Conservation (phyloP, 305 asterid genomes). For the Fraxinus baroniana region DNA sequence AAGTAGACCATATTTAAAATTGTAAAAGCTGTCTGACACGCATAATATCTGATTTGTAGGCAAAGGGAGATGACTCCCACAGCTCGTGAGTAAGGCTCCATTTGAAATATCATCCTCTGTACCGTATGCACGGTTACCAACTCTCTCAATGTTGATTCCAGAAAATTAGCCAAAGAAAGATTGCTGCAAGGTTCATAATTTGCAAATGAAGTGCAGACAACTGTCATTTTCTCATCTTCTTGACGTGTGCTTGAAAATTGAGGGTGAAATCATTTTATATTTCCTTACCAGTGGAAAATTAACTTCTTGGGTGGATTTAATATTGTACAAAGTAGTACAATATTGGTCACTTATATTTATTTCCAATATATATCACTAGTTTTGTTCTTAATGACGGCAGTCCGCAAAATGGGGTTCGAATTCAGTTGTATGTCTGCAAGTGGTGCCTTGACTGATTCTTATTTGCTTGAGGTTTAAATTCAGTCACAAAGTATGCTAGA, state of each 20-base stretch:
- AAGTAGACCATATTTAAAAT: background rate
- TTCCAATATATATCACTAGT: background rate
- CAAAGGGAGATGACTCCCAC: background rate
- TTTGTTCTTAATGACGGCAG: background rate
- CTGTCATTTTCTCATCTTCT: background rate
- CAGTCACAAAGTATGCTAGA: background rate
- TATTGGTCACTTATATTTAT: background rate
- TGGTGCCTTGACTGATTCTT: background rate
- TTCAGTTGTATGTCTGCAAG: background rate
- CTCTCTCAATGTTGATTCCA: background rate
- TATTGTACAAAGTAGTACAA: background rate
- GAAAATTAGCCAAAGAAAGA: background rate
- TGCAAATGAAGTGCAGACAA: background rate
- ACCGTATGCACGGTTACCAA: background rate
- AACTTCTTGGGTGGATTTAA: background rate
- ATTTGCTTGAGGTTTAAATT: background rate
- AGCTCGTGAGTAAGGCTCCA: no score
- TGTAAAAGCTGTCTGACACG: background rate
- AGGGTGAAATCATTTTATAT: background rate
- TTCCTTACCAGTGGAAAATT: background rate
- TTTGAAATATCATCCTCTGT: background rate
- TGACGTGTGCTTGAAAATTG: background rate
- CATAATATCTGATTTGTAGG: background rate
- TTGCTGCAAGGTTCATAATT: background rate
- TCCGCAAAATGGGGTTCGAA: background rate